A percentile compares a stretch with the other conserved stretches of the same genome.
These are phyloP conservation scores for Tetrapisispora phaffii DNA, from an alignment of 805 yeast genomes.

Conservation along the genomic window DNA sequence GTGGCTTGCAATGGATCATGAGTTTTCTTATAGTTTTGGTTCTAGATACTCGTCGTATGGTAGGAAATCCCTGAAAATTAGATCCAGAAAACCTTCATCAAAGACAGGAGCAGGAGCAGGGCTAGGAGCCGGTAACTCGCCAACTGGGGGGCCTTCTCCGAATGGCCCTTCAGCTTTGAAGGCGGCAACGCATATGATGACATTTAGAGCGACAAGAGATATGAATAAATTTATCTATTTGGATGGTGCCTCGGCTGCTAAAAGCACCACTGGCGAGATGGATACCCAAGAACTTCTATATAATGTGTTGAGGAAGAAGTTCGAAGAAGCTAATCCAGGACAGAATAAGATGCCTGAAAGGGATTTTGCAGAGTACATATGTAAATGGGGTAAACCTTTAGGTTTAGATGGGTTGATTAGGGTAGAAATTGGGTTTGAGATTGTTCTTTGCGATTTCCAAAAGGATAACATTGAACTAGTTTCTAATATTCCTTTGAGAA, in stretches of 20 bases:
- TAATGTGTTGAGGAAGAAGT: constrained; percentile 15
- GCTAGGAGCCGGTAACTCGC: background rate
- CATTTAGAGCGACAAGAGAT: constrained; percentile 40
- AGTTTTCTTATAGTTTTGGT: constrained; percentile 46
- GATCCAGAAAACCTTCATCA: background rate
- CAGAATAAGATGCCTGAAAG: constrained; percentile 33
- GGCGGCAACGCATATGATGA: constrained; percentile 17
- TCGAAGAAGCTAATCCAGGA: constrained; percentile 7
- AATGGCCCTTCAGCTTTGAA: background rate
- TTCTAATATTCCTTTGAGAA: constrained; percentile 35
- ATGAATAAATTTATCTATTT: constrained; percentile 40
- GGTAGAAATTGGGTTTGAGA: constrained; percentile 52
- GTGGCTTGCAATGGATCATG: constrained; percentile 59
- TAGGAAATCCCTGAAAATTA: constrained; percentile 7
- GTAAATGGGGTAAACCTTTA: constrained; percentile 43
- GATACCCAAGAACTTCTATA: constrained; percentile 43
- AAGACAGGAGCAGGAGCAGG: background rate
- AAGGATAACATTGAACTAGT: constrained; percentile 37
- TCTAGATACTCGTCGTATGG: constrained; percentile 16
- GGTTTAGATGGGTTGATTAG: constrained; percentile 52
- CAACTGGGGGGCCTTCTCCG: background rate
- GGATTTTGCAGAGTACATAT: constrained; percentile 39
- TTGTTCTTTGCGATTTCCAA: constrained; percentile 50
- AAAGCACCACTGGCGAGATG: constrained; percentile 48
- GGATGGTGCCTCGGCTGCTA: constrained; percentile 68